Base-by-base conservation (phyloP, 2,329 filamentous ascomycete species). In the Epichloe brachyelytri region DNA sequence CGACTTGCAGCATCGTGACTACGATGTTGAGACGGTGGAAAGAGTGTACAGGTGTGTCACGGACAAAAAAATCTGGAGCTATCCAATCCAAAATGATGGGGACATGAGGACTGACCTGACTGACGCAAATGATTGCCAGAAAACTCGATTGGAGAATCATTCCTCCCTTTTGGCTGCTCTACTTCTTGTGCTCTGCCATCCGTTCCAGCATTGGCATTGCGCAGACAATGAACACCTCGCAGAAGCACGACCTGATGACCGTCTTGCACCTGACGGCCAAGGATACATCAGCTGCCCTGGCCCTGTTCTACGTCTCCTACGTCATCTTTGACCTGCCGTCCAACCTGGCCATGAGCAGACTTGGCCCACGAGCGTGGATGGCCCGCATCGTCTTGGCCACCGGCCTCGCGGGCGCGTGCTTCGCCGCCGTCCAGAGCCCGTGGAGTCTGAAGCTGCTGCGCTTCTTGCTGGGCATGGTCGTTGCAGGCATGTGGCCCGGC, bases 401-500 rank as follows among this genome's bases (percentile, higher is more conserved):
- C 4, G 88, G 89, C 7, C 68, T 94, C 43, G 88, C 95, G 48
- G 89, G 89, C 0, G 77, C 82, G 49, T 93, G 88, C 62, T 88
- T 95, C 68, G 80, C 88, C 5, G 88, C 86, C 12, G 88, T 93
- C 63, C 79, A 82, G 57, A 80, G 82, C 40, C 85, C 86, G 7
- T 94, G 88, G 85, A 93, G 87, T 61, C 75, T 95, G 59, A 90
- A 91, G 78, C 73, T 95, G n/a, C 76, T 95, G 30, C 83, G 89
- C 7, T 83, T 95, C 51, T 75, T 95, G 11, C 78, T 95, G 6
- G 89, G 89, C 46, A 77, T 93, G 14, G 88, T 95, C 22, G 90
- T 90, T 63, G 89, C 89, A 1, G 89, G 89, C 45, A 89, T 95
- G 84, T 95, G 89, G 89, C 89, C 89, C 0, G 89, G 89, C 47